Evolutionary conservation across 192 early-diverging fungal genomes (phyloP).

Genomic region (Backusella psychrophila): DNA sequence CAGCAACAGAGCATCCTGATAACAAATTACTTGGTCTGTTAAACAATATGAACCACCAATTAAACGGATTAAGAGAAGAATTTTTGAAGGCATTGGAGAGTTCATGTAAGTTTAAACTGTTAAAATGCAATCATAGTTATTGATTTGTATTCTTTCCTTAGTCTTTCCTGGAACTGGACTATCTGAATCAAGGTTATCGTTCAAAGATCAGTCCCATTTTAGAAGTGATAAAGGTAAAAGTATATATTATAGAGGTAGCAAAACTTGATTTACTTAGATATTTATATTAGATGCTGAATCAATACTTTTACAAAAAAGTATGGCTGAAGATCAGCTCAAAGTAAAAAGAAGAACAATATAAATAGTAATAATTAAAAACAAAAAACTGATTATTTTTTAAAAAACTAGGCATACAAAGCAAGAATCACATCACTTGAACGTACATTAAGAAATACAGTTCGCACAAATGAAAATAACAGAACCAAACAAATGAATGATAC

Average conservation of each 20-base stretch:
- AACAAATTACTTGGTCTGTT: constrained; percentile 16
- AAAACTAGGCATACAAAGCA: constrained; percentile 12
- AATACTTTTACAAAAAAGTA: constrained; percentile 12
- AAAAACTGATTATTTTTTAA: neutral
- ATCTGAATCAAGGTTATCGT: neutral
- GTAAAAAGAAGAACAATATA: neutral
- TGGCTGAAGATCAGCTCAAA: constrained; percentile 16
- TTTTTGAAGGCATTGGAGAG: constrained; percentile 42
- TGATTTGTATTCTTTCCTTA: neutral
- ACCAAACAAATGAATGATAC: neutral
- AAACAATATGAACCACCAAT: constrained; percentile 39
- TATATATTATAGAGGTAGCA: neutral
- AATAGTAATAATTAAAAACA: neutral
- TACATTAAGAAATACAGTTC: neutral
- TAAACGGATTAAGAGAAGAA: constrained; percentile 44
- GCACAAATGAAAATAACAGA: neutral
- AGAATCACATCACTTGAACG: constrained; percentile 12
- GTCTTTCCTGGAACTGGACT: neutral
- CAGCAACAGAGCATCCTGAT: neutral
- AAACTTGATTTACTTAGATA: neutral
- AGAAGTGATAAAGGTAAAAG: neutral
- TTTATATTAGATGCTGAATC: neutral
- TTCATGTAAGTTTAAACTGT: constrained; percentile 28
- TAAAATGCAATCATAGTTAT: neutral
- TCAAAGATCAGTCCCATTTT: neutral